Base-by-base conservation (phyloP, 345 rosid genomes). In the Heritiera fomes region DNA sequence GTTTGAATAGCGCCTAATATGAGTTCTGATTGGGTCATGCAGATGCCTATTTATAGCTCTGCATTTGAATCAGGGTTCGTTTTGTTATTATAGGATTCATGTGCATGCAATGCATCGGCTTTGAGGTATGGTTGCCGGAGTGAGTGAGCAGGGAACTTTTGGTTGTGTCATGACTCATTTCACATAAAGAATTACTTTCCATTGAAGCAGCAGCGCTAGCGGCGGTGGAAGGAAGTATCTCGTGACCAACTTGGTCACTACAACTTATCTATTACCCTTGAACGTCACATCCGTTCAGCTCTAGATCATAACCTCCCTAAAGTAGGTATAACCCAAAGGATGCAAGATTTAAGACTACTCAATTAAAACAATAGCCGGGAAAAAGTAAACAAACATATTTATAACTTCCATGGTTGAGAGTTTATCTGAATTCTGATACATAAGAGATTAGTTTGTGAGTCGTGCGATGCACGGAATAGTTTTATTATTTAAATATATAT, bases 71-170 rank as follows among this genome's bases (percentile, higher is more conserved):
- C 12, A 4, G 7, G 71, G 78, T 63, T 63, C 11, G 76, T 46
- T 76, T 28, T 43, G 81, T 62, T 63, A 73, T 81, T 71, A 83
- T 52, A 65, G 78, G 79, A 56, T 28, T 83, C 86, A 83, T 63
- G 71, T 62, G 81, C 67, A 18, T 9, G 52, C 49, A 73, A 20
- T 28, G 41, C 30, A 73, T 55, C 20, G 49, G 34, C 11, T 78
- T 71, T 47, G 55, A 34, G 45, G 12, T 41, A 4, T n/a, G 55
- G 73, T 69, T 4, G 23, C 4, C 20, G 20, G 41, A 43, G 49
- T 10, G 58, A 63, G 75, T 8, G 14, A 23, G 46, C 5, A 47
- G 38, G 20, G 15, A 49, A 46, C 20, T 41, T 81, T 62, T 71
- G 28, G 77, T 45, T 71, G 59, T 65, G 11, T 14, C 15, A 3